These are phyloP conservation scores for Saccharum spontaneum DNA, from an alignment of 176 grass and related monocot species.

Conservation along the genomic window DNA sequence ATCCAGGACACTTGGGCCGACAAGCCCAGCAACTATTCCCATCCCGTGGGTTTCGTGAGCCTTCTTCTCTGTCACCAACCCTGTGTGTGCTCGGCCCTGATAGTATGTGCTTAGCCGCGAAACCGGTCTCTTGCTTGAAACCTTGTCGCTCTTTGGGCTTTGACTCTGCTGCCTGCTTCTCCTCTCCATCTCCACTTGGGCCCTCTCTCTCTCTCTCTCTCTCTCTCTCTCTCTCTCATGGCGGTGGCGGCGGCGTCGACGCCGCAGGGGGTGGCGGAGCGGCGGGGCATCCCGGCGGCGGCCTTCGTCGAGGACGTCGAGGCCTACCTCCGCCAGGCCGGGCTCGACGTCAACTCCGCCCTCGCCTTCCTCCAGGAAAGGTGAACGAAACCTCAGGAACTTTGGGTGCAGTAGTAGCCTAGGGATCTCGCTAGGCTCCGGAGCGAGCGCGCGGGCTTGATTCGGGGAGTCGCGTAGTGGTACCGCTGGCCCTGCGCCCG, in stretches of 20 bases:
- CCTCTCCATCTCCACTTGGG: background rate
- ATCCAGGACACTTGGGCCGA: background rate
- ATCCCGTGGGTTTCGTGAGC: background rate
- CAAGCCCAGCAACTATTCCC: background rate
- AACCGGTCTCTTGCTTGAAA: too few relatives aligned
- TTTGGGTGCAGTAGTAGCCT: background rate
- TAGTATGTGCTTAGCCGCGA: too few relatives aligned
- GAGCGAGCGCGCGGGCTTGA: background rate
- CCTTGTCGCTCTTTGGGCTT: background rate
- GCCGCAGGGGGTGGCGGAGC: slow-evolving; percentile 43
- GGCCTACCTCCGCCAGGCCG: slow-evolving; percentile 72
- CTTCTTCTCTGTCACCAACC: background rate
- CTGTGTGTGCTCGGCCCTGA: background rate
- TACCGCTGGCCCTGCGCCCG: background rate
- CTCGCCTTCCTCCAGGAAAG: slow-evolving; percentile 94
- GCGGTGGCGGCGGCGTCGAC: slow-evolving; percentile 49
- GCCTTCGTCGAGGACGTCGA: slow-evolving; percentile 95
- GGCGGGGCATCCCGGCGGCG: slow-evolving; percentile 81
- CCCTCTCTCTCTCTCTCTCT: too few relatives aligned
- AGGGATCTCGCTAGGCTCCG: background rate
- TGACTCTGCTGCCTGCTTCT: background rate
- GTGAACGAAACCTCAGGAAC: slow-evolving; percentile 1
- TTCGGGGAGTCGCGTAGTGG: background rate
- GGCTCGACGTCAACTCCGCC: slow-evolving; percentile 93
- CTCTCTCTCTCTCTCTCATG: slow-evolving; percentile 33